phyloP scores from a whole-genome alignment of 2,329 filamentous ascomycete species.

The Aspergillus fumigatus region DNA sequence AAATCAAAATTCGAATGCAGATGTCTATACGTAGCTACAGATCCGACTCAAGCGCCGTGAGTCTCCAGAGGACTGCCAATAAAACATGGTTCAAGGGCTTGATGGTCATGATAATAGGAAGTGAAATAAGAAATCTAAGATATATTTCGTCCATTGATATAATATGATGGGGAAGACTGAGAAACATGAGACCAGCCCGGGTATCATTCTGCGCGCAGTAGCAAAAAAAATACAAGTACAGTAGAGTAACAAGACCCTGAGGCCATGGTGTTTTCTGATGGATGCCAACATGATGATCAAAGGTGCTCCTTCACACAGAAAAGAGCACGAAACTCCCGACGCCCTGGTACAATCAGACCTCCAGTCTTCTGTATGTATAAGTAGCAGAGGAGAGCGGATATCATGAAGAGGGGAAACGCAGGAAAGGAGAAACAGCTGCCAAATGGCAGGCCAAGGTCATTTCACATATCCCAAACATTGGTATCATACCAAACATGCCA shows the following conservation, averaged over 20 bases:
- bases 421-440: neutral
- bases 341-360: slow-evolving; percentile 1
- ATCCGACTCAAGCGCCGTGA: neutral
- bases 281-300: slow-evolving; percentile 2
- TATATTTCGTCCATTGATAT: neutral
- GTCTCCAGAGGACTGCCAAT: neutral
- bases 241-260: neutral
- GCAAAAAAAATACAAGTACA: slow-evolving; percentile 8
- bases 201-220: slow-evolving; percentile 16
- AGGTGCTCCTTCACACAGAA: neutral
- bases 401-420: neutral
- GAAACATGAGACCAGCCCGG: slow-evolving; percentile 12
- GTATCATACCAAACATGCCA: slow-evolving; percentile 23
- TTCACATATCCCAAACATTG: slow-evolving; percentile 23
- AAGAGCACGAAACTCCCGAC: neutral
- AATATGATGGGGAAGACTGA: neutral
- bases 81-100: neutral
- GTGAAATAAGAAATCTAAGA: neutral
- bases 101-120: neutral
- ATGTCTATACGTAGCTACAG: neutral
- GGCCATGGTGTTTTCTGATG: neutral
- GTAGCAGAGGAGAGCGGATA: slow-evolving; percentile 2
- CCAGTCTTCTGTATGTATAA: slow-evolving; percentile 2
- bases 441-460: slow-evolving; percentile 10
- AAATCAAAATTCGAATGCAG: neutral